These are phyloP conservation scores for Pseudonectria buxi DNA, from an alignment of 2,329 filamentous ascomycete species.

Conservation along the genomic window DNA sequence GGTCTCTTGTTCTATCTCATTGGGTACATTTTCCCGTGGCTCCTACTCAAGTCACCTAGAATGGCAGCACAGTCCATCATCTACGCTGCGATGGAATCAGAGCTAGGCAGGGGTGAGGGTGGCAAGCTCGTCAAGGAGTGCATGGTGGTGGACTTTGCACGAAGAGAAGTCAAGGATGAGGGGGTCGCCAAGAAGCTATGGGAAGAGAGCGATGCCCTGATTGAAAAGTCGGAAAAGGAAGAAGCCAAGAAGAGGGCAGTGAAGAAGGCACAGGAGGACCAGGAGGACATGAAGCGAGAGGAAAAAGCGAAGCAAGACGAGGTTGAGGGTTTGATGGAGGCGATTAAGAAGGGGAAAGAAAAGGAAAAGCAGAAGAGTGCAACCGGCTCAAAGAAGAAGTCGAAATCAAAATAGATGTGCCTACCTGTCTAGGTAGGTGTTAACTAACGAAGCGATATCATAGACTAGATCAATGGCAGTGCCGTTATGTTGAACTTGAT, in stretches of 20 bases:
- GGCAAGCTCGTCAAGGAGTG: constrained; percentile 85
- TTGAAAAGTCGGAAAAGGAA: constrained; percentile 67
- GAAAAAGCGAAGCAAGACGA: constrained; percentile 31
- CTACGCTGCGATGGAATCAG: constrained; percentile 75
- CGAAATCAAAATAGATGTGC: neutral
- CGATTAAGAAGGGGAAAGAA: constrained; percentile 38
- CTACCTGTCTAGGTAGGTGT: no score
- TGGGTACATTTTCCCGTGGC: constrained; percentile 76
- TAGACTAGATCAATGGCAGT: no score
- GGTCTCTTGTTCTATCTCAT: constrained; percentile 71
- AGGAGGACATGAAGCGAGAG: constrained; percentile 24
- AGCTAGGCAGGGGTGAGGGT: constrained; percentile 56
- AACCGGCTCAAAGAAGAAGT: constrained; percentile 17
- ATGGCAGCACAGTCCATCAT: constrained; percentile 84
- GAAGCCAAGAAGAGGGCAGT: constrained; percentile 51
- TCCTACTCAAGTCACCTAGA: constrained; percentile 76
- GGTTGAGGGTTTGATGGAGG: constrained; percentile 32
- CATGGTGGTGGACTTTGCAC: constrained; percentile 62
- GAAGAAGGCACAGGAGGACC: constrained; percentile 32
- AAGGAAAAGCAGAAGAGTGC: constrained; percentile 19
- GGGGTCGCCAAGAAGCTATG: constrained; percentile 76
- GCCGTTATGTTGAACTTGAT: no score
- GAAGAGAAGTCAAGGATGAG: constrained; percentile 72
- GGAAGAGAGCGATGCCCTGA: constrained; percentile 79
- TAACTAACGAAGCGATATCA: no score